Conservation (phyloP, 2,329 filamentous ascomycete genomes). For the Aspergillus caelatus region DNA sequence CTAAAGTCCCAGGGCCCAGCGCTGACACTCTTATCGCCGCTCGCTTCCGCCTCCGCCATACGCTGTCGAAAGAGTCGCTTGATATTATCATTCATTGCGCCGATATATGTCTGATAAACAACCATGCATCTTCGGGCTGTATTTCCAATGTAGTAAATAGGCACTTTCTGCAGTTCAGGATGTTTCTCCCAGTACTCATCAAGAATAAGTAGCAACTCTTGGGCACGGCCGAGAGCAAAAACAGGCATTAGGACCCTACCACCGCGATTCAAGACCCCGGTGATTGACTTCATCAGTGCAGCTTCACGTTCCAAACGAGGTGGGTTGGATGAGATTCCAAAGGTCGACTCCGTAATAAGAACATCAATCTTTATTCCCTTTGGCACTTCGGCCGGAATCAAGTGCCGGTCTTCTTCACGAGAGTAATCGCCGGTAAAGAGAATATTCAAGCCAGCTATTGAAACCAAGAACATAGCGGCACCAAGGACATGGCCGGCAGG, state of each 20-base stretch:
- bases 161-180: conserved; percentile 81
- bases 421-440: conserved; percentile 98
- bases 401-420: conserved; percentile 89
- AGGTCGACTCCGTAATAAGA: conserved; percentile 95
- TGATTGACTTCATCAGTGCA: conserved; percentile 93
- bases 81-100: conserved; percentile 99
- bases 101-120: conserved; percentile 97
- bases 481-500: conserved; percentile 97
- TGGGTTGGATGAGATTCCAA: conserved; percentile 91
- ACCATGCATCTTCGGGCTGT: conserved; percentile 97
- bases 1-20: conserved; percentile 93
- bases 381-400: conserved; percentile 91
- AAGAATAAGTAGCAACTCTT: conserved; percentile 89
- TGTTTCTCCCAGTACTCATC: conserved; percentile 97
- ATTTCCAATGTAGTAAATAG: conserved; percentile 97
- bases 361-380: conserved; percentile 90
- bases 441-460: conserved; percentile 94
- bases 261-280: conserved; percentile 84
- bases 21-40: conserved; percentile 71
- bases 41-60: conserved; percentile 86
- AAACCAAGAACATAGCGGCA: conserved; percentile 96
- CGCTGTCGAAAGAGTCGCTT: conserved; percentile 90
- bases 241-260: conserved; percentile 93
- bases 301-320: conserved; percentile 89
- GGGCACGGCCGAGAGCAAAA: conserved; percentile 89